Base-by-base conservation (phyloP, 768 basidiomycete genomes). In the Phlebiopsis gigantea region DNA sequence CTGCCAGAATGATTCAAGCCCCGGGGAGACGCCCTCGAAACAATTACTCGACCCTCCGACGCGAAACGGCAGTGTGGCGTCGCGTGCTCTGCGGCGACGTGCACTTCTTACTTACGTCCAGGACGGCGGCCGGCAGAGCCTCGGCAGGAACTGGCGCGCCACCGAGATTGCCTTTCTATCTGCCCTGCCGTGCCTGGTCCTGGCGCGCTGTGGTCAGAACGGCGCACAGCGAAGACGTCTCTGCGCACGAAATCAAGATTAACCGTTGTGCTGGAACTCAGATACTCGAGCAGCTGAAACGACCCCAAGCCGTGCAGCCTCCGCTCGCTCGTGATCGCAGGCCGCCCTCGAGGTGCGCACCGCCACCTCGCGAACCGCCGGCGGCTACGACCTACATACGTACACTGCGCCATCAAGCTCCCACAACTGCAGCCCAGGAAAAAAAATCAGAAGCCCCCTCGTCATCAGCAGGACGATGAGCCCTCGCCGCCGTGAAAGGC, bases 91-190 rank as follows among this genome's bases (percentile, higher is more conserved):
- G 19, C 9, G 26, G 30, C 17, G n/a, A 14, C 9, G 12, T 25
- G 15, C 50, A 39, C 17, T 39, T 41, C 12, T 7, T n/a, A 25
- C 29, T 29, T 30, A n/a, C n/a, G n/a, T n/a, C n/a, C n/a, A n/a
- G n/a, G n/a, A n/a, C n/a, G n/a, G 34, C 44, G 44, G 44, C n/a
- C 50, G 50, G 50, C 50, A 2, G 21, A 19, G 5, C 31, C 12
- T 22, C 50, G 31, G 50, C 49, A 51, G 30, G 50, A 24, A 24
- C 50, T 34, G 31, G 50, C 30, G 50, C 22, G 50, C 7, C 31
- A 39, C 26, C 50, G 31, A 51, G 44, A 45, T 45, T 21, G 44
- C 44, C 44, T 45, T 51, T 51, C 50, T 30, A 41, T 34, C 28
- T 10, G 28, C n/a, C 31, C n/a, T 39, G 50, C 19, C 34, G 50